Evolutionary conservation across 2,329 filamentous ascomycete species (phyloP).

Genomic region (Camillea tinctor): DNA sequence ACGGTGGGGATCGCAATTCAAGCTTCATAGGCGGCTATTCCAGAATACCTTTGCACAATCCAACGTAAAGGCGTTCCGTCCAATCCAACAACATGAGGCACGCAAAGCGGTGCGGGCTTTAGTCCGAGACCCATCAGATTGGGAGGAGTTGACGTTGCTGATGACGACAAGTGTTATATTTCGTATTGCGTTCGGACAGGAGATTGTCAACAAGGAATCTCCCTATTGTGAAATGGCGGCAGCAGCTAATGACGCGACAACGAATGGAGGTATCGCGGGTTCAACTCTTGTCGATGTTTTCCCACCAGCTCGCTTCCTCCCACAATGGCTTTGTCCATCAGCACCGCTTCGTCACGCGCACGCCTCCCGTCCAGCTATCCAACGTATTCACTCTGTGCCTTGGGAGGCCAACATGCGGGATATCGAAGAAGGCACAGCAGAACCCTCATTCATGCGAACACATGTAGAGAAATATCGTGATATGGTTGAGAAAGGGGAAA

Average conservation of each 20-base stretch:
- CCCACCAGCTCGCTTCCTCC: slow-evolving; percentile 43
- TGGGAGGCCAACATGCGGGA: slow-evolving; percentile 33
- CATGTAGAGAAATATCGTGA: slow-evolving; percentile 28
- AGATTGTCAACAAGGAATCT: slow-evolving; percentile 18
- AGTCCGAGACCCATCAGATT: slow-evolving; percentile 17
- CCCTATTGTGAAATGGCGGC: slow-evolving; percentile 24
- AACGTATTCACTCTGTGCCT: slow-evolving; percentile 41
- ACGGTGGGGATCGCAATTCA: slow-evolving; percentile 39
- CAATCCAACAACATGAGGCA: slow-evolving; percentile 34
- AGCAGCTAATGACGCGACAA: slow-evolving; percentile 12
- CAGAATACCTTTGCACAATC: slow-evolving; percentile 40
- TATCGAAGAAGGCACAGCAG: slow-evolving; percentile 33
- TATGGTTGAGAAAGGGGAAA: slow-evolving; percentile 27
- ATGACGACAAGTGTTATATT: slow-evolving; percentile 26
- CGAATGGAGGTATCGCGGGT: slow-evolving; percentile 25
- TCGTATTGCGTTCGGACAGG: slow-evolving; percentile 11
- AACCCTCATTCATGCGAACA: slow-evolving; percentile 32
- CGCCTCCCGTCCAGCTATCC: slow-evolving; percentile 7
- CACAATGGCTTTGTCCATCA: slow-evolving; percentile 32
- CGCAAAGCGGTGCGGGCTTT: slow-evolving; percentile 28
- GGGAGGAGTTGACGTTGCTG: slow-evolving; percentile 23
- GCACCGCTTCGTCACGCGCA: slow-evolving; percentile 25
- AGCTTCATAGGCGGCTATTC: slow-evolving; percentile 42
- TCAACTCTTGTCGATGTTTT: slow-evolving; percentile 48
- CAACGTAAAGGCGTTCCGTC: slow-evolving; percentile 31